Conservation (phyloP, 805 yeast species). For the Wickerhamiella domercqiae region DNA sequence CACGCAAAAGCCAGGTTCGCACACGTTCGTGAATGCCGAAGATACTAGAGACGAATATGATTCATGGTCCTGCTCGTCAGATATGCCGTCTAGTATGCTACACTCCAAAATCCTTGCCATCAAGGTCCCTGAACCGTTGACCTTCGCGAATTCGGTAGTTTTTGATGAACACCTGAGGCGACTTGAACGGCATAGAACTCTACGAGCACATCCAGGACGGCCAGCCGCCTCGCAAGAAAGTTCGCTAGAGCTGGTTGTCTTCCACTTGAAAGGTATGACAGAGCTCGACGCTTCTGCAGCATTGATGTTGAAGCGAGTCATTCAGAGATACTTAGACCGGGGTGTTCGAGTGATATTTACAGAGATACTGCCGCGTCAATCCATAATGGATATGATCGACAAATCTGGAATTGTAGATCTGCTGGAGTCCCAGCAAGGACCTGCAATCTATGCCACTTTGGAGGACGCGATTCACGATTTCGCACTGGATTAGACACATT, state of each 20-base stretch:
- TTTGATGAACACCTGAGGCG: conserved; percentile 50
- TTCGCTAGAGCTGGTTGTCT: conserved; percentile 41
- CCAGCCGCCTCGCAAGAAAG: conserved; percentile 33
- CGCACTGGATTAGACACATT: too few relatives aligned
- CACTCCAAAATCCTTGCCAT: conserved; percentile 64
- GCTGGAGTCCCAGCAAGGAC: conserved; percentile 21
- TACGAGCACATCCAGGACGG: conserved; percentile 59
- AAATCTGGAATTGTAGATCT: conserved; percentile 40
- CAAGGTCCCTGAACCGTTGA: conserved; percentile 74
- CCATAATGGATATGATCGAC: conserved; percentile 35
- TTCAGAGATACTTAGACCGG: conserved; percentile 37
- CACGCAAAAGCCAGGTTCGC: conserved; percentile 49
- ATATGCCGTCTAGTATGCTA: conserved; percentile 16
- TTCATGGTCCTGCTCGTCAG: too few relatives aligned
- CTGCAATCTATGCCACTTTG: conserved; percentile 32
- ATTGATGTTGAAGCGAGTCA: conserved; percentile 49
- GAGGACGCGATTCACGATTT: conserved; percentile 36
- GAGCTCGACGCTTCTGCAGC: conserved; percentile 67
- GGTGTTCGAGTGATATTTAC: conserved; percentile 44
- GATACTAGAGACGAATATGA: too few relatives aligned
- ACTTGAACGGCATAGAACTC: conserved; percentile 63
- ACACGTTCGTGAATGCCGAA: conserved; percentile 58
- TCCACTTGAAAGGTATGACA: conserved; percentile 74
- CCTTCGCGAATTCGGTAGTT: conserved; percentile 74
- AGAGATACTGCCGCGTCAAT: conserved; percentile 36